Conservation (phyloP, 768 basidiomycete species). For the Auricularia sp. region DNA sequence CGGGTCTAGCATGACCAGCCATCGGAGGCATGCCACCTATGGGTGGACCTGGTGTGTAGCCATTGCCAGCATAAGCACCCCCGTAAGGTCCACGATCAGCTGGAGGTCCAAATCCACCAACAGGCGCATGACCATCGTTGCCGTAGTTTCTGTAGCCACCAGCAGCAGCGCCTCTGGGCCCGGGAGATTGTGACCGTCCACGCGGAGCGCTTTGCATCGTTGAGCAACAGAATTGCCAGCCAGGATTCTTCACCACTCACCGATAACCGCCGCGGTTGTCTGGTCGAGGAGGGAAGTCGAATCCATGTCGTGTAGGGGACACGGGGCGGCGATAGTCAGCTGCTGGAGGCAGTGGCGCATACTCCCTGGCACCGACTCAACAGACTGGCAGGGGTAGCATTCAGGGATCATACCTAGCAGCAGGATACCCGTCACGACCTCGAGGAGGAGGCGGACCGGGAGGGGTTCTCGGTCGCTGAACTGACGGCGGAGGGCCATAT, state of each 20-base stretch:
- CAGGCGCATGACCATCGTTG: constrained; percentile 7
- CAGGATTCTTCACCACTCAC: constrained; percentile 16
- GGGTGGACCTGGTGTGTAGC: constrained; percentile 23
- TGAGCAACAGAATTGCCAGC: constrained; percentile 1
- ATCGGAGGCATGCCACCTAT: background rate
- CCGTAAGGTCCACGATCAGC: constrained; percentile 36
- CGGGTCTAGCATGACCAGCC: constrained; percentile 24
- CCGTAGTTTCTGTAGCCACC: constrained; percentile 25
- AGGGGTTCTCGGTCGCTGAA: constrained; percentile 43
- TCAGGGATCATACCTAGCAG: constrained; percentile 35
- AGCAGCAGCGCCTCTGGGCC: constrained; percentile 33
- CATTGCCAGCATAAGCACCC: constrained; percentile 33
- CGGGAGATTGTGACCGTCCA: constrained; percentile 66
- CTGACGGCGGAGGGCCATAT: constrained; percentile 32
- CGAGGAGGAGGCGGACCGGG: constrained; percentile 47
- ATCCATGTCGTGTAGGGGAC: constrained; percentile 30
- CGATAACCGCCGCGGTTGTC: constrained; percentile 23
- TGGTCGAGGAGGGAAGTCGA: constrained; percentile 11
- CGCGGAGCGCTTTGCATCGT: constrained; percentile 21
- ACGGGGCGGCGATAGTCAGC: constrained; percentile 38
- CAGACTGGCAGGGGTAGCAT: constrained; percentile 2
- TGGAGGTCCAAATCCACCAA: constrained; percentile 5
- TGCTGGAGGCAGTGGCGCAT: constrained; percentile 33
- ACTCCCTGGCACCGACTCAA: constrained; percentile 36
- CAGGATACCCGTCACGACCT: constrained; percentile 48